Evolutionary conservation across 75 land plant species (phyloP).

Genomic region (Pinus albicaulis): DNA sequence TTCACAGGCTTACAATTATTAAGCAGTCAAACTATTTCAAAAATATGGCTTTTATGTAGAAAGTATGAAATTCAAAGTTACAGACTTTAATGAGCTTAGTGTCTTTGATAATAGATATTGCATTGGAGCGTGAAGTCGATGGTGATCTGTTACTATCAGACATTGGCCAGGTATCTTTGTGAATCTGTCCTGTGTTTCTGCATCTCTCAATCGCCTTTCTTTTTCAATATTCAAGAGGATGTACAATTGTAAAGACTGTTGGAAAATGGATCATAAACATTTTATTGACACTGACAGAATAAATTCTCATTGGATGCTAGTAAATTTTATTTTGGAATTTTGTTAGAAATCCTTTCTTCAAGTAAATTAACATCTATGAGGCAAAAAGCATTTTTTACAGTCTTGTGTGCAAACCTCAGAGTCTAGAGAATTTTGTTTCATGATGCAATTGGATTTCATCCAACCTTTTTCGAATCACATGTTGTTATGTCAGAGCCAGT

Average conservation of each 20-base stretch:
- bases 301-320: too few species aligned
- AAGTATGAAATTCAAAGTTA: neutral
- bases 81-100: constrained; percentile 1
- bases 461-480: too few species aligned
- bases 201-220: neutral
- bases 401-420: too few species aligned
- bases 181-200: neutral
- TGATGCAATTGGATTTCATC: too few species aligned
- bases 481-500: too few species aligned
- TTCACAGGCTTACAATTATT: too few species aligned
- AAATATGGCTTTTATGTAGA: neutral
- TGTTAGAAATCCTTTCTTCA: too few species aligned
- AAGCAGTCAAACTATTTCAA: too few species aligned
- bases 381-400: too few species aligned
- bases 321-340: too few species aligned
- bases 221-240: neutral
- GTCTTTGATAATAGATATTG: constrained; percentile 55
- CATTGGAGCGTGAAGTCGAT: constrained; percentile 87
- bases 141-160: constrained; percentile 88
- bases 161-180: constrained; percentile 81
- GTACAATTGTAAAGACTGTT: neutral
- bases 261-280: neutral
- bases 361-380: too few species aligned
- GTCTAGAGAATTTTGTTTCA: too few species aligned
- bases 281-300: neutral